phyloP scores from a whole-genome alignment of 768 basidiomycete species.

The Solioccasus polychromus region DNA sequence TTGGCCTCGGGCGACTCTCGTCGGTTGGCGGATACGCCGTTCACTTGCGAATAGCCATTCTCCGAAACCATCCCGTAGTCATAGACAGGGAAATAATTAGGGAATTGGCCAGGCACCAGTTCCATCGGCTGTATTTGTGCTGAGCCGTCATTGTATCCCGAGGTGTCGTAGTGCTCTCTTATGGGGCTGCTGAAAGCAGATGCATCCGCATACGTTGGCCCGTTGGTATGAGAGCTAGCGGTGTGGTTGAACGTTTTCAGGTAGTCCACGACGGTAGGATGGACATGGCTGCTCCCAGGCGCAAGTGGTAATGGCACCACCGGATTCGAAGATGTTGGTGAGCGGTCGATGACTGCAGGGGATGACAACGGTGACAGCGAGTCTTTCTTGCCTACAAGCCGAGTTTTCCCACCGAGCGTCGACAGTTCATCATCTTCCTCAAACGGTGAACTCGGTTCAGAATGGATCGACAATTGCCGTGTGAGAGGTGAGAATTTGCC shows the following conservation, averaged over 20 bases:
- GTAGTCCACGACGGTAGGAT: constrained; percentile 68
- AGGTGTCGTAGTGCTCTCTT: constrained; percentile 24
- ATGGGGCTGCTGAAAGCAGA: constrained; percentile 25
- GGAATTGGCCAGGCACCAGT: constrained; percentile 41
- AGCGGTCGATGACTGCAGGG: constrained; percentile 48
- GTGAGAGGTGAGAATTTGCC: constrained; percentile 48
- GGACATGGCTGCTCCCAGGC: constrained; percentile 47
- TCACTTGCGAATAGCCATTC: constrained; percentile 37
- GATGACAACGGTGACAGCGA: constrained; percentile 49
- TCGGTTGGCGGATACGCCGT: constrained; percentile 35
- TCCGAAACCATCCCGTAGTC: constrained; percentile 51
- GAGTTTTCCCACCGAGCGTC: constrained; percentile 63
- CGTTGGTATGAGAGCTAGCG: constrained; percentile 16
- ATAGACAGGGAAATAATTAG: constrained; percentile 74
- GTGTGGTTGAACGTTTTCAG: constrained; percentile 54
- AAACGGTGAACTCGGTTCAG: constrained; percentile 42
- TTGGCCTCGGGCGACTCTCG: constrained; percentile 54
- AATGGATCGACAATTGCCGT: constrained; percentile 31
- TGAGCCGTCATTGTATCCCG: constrained; percentile 19
- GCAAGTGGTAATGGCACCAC: constrained; percentile 68
- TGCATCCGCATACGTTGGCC: constrained; percentile 23
- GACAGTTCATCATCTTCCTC: constrained; percentile 64
- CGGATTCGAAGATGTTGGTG: constrained; percentile 69
- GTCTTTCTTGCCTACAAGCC: constrained; percentile 61
- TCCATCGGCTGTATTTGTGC: constrained; percentile 31